A percentile compares a stretch with the other conserved stretches of the same genome.
phyloP scores from a whole-genome alignment of 2,329 filamentous ascomycete species.

The Venturia asperata region DNA sequence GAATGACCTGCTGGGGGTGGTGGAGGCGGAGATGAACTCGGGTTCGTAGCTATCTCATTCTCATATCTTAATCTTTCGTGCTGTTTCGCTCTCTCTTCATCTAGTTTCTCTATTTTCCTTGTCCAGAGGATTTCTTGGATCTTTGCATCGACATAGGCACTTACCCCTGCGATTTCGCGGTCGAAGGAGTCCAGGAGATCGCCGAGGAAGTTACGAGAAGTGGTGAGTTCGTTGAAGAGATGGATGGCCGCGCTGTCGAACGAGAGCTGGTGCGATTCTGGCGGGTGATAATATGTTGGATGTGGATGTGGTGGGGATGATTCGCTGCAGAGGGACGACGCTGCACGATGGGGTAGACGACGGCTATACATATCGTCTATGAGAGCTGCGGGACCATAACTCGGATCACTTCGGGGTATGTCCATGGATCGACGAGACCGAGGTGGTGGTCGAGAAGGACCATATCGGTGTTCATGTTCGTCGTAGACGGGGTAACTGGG shows the following conservation, averaged over 20 bases:
- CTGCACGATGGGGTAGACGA: neutral
- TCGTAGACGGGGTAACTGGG: neutral
- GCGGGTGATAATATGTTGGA: neutral
- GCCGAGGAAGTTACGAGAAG: neutral
- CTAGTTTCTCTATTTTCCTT: neutral
- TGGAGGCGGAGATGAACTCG: neutral
- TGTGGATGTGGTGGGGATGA: neutral
- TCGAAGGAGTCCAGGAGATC: conserved; percentile 6
- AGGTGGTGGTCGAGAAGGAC: neutral
- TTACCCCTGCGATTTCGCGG: neutral
- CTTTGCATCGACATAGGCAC: neutral
- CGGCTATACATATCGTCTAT: conserved; percentile 1
- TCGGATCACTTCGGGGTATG: conserved; percentile 3
- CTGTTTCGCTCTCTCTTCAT: conserved; percentile 3
- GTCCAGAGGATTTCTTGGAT: neutral
- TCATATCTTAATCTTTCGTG: neutral
- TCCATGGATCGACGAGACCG: conserved; percentile 1
- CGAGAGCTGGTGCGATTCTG: conserved; percentile 2
- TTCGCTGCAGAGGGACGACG: neutral
- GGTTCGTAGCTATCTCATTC: neutral
- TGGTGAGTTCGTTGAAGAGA: neutral
- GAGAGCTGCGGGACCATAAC: conserved; percentile 5
- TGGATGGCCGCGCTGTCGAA: neutral
- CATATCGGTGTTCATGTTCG: neutral
- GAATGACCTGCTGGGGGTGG: neutral